A percentile compares a stretch with the other conserved stretches of the same genome.
Evolutionary conservation across 768 basidiomycete genomes (phyloP).

Genomic region (Amanita polypyramis): DNA sequence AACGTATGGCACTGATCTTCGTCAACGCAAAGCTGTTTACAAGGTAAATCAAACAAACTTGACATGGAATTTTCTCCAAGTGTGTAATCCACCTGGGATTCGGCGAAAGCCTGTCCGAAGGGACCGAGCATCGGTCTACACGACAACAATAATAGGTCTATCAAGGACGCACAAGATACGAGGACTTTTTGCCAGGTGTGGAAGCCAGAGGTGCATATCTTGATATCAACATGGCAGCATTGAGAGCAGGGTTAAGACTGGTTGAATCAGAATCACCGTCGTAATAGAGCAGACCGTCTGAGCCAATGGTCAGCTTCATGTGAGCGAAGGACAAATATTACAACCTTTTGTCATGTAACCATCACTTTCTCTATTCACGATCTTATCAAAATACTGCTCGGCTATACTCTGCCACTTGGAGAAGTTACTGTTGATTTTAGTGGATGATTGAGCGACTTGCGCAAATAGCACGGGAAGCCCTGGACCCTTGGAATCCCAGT

Average conservation of each 20-base stretch:
- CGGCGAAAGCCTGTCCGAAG: conserved; percentile 50
- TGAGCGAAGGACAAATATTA: not conserved
- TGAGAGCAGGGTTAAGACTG: conserved; percentile 79
- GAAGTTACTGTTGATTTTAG: conserved; percentile 43
- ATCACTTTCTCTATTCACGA: conserved; percentile 47
- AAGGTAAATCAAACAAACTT: conserved; percentile 29
- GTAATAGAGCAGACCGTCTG: conserved; percentile 76
- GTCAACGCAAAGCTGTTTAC: not conserved
- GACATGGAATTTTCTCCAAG: conserved; percentile 89
- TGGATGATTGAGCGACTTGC: conserved; percentile 55
- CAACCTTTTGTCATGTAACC: conserved; percentile 56
- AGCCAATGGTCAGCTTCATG: not conserved
- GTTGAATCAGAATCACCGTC: conserved; percentile 75
- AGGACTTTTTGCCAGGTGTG: conserved; percentile 38
- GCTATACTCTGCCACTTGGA: conserved; percentile 58
- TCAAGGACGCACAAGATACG: conserved; percentile 46
- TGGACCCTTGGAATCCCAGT: conserved; percentile 83
- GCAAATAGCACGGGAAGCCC: conserved; percentile 68
- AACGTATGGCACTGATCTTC: conserved; percentile 57
- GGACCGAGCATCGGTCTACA: not conserved
- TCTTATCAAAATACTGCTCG: conserved; percentile 66
- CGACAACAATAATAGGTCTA: not conserved
- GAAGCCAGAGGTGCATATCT: conserved; percentile 72
- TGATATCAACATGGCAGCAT: conserved; percentile 73
- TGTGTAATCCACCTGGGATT: conserved; percentile 69